These are phyloP conservation scores for Annulohypoxylon maeteangense DNA, from an alignment of 495 filamentous ascomycete genomes.

Conservation along the genomic window DNA sequence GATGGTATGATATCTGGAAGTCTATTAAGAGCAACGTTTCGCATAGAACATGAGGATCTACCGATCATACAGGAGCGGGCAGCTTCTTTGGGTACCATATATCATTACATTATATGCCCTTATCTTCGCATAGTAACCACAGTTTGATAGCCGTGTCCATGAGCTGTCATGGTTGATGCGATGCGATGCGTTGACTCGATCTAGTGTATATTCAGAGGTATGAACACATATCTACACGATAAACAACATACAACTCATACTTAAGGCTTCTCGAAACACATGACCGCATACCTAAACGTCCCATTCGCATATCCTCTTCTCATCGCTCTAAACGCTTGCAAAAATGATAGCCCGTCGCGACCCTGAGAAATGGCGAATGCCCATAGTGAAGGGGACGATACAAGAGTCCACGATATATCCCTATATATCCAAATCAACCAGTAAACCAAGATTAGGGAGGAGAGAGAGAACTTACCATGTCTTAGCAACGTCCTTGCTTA, in stretches of 20 bases:
- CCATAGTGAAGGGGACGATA: slow-evolving; percentile 67
- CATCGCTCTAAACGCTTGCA: slow-evolving; percentile 70
- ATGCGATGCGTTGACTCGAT: background rate
- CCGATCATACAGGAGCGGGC: no score
- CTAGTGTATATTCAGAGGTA: background rate
- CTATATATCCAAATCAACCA: slow-evolving; percentile 43
- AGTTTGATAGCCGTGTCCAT: background rate
- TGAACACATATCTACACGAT: background rate
- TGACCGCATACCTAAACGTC: slow-evolving; percentile 66
- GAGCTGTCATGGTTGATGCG: background rate
- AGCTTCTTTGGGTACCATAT: no score
- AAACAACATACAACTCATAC: background rate
- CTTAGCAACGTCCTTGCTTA: slow-evolving; percentile 65
- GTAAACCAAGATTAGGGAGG: background rate
- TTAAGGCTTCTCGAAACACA: slow-evolving; percentile 62
- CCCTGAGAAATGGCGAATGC: slow-evolving; percentile 67
- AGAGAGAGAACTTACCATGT: slow-evolving; percentile 60
- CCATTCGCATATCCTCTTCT: slow-evolving; percentile 67
- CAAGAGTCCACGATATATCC: slow-evolving; percentile 69
- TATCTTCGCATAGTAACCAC: background rate
- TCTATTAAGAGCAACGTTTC: background rate
- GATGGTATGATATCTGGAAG: no score
- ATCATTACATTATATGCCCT: background rate
- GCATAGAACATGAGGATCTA: background rate
- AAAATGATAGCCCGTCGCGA: slow-evolving; percentile 65